These are phyloP conservation scores for Kluyveromyces siamensis DNA, from an alignment of 805 yeast species.

Conservation along the genomic window DNA sequence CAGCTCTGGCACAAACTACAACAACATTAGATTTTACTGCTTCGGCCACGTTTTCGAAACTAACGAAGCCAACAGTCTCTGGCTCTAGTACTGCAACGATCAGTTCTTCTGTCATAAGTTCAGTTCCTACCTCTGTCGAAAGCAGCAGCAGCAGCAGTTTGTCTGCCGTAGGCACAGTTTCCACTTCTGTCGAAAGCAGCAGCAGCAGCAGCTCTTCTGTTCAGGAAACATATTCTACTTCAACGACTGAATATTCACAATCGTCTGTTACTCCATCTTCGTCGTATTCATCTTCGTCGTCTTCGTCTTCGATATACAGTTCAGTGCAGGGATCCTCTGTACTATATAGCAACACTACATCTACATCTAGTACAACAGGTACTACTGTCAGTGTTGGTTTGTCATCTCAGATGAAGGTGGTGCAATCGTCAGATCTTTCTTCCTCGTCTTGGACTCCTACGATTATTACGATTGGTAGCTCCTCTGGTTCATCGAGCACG, in stretches of 20 bases:
- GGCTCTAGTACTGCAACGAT: slow-evolving; percentile 3
- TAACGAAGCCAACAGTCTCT: slow-evolving; percentile 1
- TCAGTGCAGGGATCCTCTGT: background rate
- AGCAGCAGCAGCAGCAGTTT: background rate
- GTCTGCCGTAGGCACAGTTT: background rate
- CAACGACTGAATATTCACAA: slow-evolving; percentile 1
- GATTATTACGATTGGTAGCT: too few relatives aligned
- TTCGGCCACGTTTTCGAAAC: background rate
- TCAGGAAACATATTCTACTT: too few relatives aligned
- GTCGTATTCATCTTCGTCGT: background rate
- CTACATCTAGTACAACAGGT: background rate
- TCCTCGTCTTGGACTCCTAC: slow-evolving; percentile 11
- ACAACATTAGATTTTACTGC: slow-evolving; percentile 14
- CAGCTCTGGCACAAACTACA: slow-evolving; percentile 12
- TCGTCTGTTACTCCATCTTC: background rate
- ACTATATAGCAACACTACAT: background rate
- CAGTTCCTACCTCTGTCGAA: background rate
- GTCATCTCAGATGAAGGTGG: background rate
- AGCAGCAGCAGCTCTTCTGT: too few relatives aligned
- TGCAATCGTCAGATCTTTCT: slow-evolving; percentile 11
- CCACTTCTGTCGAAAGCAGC: too few relatives aligned
- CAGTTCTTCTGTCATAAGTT: background rate
- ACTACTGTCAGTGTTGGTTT: background rate
- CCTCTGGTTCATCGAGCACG: background rate
- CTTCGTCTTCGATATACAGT: background rate